Conservation (phyloP, 2,329 filamentous ascomycete genomes). For the Clarireedia paspali region DNA sequence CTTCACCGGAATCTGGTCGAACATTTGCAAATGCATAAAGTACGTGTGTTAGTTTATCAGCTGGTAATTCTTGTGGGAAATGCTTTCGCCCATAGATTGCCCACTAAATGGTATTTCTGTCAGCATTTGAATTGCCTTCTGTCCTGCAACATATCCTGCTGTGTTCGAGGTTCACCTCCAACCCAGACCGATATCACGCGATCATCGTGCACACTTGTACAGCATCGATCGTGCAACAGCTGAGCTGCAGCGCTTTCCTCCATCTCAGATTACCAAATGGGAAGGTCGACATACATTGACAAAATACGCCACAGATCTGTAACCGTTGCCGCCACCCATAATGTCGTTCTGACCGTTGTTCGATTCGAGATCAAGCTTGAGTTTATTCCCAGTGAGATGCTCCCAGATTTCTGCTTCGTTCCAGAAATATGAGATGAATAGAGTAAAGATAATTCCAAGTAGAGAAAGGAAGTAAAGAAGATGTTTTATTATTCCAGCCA, state of each 20-base stretch:
- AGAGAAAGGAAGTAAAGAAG: conserved; percentile 15
- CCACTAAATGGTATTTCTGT: conserved; percentile 33
- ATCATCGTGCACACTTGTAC: conserved; percentile 1
- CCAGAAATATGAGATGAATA: conserved; percentile 16
- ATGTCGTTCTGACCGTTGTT: not conserved
- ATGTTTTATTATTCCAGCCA: conserved; percentile 16
- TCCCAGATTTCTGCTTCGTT: conserved; percentile 5
- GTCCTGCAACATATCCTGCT: too few relatives aligned
- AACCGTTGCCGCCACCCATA: conserved; percentile 33
- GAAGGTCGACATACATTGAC: conserved; percentile 3
- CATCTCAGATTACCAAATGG: conserved; percentile 43
- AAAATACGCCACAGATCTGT: conserved; percentile 58
- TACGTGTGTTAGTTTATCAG: conserved; percentile 76
- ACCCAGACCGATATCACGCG: not conserved
- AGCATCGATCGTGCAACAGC: not conserved
- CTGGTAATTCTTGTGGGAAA: conserved; percentile 75
- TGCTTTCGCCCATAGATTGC: conserved; percentile 83
- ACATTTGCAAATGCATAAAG: conserved; percentile 91
- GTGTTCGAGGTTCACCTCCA: too few relatives aligned
- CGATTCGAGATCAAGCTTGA: not conserved
- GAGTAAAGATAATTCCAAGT: conserved; percentile 13
- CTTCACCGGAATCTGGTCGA: conserved; percentile 69
- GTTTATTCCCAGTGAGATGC: not conserved
- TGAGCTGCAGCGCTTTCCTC: not conserved
- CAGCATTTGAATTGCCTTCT: not conserved